Evolutionary conservation across 805 yeast genomes (phyloP).

Genomic region (Lachancea sp.): DNA sequence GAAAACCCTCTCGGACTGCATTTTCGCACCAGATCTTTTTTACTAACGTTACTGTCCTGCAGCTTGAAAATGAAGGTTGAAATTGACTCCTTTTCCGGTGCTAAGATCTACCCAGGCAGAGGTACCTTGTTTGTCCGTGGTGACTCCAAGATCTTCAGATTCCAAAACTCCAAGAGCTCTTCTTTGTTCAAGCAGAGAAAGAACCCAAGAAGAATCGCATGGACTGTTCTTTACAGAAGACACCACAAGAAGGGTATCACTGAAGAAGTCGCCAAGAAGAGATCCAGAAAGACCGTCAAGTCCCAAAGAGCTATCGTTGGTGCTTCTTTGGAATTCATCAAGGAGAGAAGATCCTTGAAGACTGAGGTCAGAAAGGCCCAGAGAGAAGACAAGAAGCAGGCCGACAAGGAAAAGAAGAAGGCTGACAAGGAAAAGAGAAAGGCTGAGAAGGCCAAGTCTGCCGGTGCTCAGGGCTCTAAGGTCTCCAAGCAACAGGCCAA

Average conservation of each 20-base stretch:
- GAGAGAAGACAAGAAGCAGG: constrained; percentile 82
- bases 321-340: constrained; percentile 97
- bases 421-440: constrained; percentile 90
- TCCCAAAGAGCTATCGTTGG: constrained; percentile 99
- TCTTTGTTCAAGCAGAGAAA: constrained; percentile 99
- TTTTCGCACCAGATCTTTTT: background rate
- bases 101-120: constrained; percentile 99
- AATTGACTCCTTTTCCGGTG: constrained; percentile 98
- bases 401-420: constrained; percentile 85
- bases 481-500: constrained; percentile 93
- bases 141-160: constrained; percentile 99
- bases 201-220: constrained; percentile 99
- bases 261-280: constrained; percentile 96
- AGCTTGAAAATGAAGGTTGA: constrained; percentile 85
- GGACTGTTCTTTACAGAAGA: constrained; percentile 99
- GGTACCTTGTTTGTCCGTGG: constrained; percentile 99
- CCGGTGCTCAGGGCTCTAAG: constrained; percentile 69
- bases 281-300: constrained; percentile 95
- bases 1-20: too few relatives aligned
- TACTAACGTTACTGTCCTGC: constrained; percentile 6
- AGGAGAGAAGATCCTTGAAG: constrained; percentile 92
- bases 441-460: constrained; percentile 82
- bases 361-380: constrained; percentile 98
- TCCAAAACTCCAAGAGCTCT: constrained; percentile 95
- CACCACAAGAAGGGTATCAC: constrained; percentile 99